Conservation (phyloP, 73 alveolate genomes). For the Paramecium bursaria region DNA sequence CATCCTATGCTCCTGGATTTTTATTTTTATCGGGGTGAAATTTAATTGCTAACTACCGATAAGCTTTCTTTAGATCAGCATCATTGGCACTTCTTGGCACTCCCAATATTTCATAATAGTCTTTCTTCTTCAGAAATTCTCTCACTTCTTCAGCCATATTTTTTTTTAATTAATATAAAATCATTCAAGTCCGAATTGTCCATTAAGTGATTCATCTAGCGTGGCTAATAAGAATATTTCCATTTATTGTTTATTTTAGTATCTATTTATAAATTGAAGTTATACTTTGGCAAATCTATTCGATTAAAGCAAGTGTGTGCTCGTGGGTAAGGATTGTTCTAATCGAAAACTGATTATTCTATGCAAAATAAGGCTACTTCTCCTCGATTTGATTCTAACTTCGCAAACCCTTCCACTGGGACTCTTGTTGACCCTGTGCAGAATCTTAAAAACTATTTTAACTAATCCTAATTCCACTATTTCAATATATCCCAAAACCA, state of each 20-base stretch:
- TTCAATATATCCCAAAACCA: conserved; percentile 89
- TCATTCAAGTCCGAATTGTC: conserved; percentile 53
- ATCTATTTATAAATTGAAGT: conserved; percentile 47
- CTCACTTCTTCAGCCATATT: conserved; percentile 70
- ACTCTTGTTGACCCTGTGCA: conserved; percentile 96
- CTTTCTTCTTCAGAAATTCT: conserved; percentile 87
- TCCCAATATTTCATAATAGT: conserved; percentile 95
- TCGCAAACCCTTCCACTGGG: conserved; percentile 93
- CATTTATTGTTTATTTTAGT: conserved; percentile 54
- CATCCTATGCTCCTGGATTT: conserved; percentile 90
- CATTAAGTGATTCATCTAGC: conserved; percentile 14
- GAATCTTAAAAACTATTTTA: conserved; percentile 87
- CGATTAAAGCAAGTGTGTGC: conserved; percentile 98
- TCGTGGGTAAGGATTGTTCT: conserved; percentile 84
- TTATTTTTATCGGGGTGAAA: conserved; percentile 97
- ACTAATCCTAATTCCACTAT: conserved; percentile 81
- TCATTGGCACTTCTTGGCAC: conserved; percentile 86
- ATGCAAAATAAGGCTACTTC: conserved; percentile 87
- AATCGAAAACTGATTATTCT: conserved; percentile 73
- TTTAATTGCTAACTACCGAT: conserved; percentile 90
- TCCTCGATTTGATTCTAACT: conserved; percentile 90
- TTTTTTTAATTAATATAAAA: too few relatives aligned
- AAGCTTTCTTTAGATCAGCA: conserved; percentile 94
- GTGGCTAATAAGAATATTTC: conserved; percentile 14
- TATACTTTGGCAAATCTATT: conserved; percentile 89